Base-by-base conservation (phyloP, 495 filamentous ascomycete genomes). In the Elasticomyces elasticus region DNA sequence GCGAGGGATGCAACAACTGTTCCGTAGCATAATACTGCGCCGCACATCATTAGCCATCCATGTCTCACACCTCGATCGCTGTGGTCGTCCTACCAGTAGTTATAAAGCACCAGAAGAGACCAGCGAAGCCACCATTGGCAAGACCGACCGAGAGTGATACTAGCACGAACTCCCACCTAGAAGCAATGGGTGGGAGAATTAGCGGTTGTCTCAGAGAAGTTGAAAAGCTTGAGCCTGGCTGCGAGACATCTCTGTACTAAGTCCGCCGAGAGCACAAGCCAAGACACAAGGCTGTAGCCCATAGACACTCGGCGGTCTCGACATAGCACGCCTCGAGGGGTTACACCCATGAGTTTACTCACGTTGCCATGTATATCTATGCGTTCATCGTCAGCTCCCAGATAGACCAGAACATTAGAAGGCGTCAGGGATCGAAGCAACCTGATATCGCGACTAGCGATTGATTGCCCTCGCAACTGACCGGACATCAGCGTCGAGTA, bases 51-150 rank as follows among this genome's bases (percentile, higher is more conserved):
- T 15, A 15, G 7, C 30, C 7, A 15, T 15, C 7, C 15, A 33
- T 15, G 30, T 33, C 15, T 33, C 30, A 15, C n/a, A n/a, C n/a
- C 30, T 33, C 7, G 7, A 15, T 7, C 7, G 30, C 30, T 15
- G 15, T 15, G 30, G 30, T 15, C 15, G 30, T 33, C 30, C 30
- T 7, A 7, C 72, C 65, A 20, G 74, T 74, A 27, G 71, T 65
- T 35, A 79, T 64, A 48, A 78, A 80, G 0, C 71, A 72, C 76
- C 75, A 81, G 56, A 82, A 76, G 7, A 81, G 61, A 1, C 76
- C 78, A 10, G 72, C 77, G 46, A 76, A 75, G 9, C 79, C 79
- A 41, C 77, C 77, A 66, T 80, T 74, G 26, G 69, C 71, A 43
- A 82, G 63, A 5, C 72, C 74, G 41, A 67, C 66, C 11, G 65